Evolutionary conservation across 2,329 filamentous ascomycete species (phyloP).

Genomic region (Arthrobotrys megalospora): DNA sequence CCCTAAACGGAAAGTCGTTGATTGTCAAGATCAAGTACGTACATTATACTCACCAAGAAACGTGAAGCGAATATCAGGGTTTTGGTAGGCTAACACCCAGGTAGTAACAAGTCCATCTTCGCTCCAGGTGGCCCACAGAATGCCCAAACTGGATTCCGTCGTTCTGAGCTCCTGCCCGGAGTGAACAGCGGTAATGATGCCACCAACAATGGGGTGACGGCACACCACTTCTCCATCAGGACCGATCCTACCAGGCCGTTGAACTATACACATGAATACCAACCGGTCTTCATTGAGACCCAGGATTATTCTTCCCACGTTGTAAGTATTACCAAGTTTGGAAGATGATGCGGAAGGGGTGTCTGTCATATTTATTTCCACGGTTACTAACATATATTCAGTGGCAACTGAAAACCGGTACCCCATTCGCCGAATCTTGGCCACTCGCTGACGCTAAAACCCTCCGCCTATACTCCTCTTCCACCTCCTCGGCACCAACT

Average conservation of each 20-base stretch:
- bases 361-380: no score
- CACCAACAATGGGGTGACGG: slow-evolving; percentile 74
- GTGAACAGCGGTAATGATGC: slow-evolving; percentile 71
- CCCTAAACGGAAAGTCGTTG: slow-evolving; percentile 68
- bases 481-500: slow-evolving; percentile 69
- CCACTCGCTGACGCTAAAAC: slow-evolving; percentile 67
- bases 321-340: slow-evolving; percentile 12
- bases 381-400: background rate
- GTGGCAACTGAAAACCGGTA: slow-evolving; percentile 72
- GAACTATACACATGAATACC: slow-evolving; percentile 76
- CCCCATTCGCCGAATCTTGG: slow-evolving; percentile 68
- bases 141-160: slow-evolving; percentile 74
- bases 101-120: slow-evolving; percentile 74
- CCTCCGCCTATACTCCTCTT: slow-evolving; percentile 67
- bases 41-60: background rate
- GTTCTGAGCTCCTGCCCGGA: slow-evolving; percentile 73
- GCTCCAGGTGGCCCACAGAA: slow-evolving; percentile 67
- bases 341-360: no score
- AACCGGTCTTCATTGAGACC: slow-evolving; percentile 68
- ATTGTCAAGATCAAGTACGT: slow-evolving; percentile 72
- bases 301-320: slow-evolving; percentile 68
- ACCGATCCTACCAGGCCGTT: slow-evolving; percentile 72
- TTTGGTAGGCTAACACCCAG: background rate
- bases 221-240: slow-evolving; percentile 75
- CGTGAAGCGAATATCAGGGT: background rate